Percentiles rank a stretch among this genome's conserved stretches.
Evolutionary conservation across 2,329 filamentous ascomycete genomes (phyloP).

Genomic region (Colletotrichum scovillei): DNA sequence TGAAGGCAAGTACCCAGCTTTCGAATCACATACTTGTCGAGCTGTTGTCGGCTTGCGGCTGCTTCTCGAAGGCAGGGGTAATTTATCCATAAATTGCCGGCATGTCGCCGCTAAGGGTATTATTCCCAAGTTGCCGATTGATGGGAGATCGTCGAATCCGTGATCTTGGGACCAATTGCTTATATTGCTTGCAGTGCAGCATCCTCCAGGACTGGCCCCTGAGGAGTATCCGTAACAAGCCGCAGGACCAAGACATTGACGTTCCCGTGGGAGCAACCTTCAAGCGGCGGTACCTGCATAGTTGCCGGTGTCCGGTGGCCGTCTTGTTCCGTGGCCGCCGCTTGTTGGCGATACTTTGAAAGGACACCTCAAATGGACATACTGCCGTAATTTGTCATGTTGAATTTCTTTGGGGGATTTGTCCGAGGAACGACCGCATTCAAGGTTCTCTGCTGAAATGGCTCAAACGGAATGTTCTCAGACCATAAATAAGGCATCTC

Average conservation of each 20-base stretch:
- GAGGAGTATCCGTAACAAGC: neutral
- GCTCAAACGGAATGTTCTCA: neutral
- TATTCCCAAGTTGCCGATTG: neutral
- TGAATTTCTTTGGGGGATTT: too few species aligned
- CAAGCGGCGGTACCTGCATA: neutral
- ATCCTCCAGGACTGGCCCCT: neutral
- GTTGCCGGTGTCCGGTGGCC: too few species aligned
- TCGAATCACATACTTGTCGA: constrained; percentile 1
- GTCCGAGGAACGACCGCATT: too few species aligned
- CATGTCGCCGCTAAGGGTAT: constrained; percentile 13
- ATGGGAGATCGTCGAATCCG: constrained; percentile 14
- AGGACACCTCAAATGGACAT: neutral
- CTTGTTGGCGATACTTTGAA: neutral
- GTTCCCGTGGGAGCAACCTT: neutral
- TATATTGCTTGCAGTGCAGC: neutral
- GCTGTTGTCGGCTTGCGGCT: constrained; percentile 25
- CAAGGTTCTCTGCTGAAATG: neutral
- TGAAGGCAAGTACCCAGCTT: neutral
- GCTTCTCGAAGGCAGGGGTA: constrained; percentile 10
- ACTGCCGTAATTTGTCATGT: too few species aligned
- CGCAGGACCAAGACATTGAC: neutral
- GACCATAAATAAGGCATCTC: neutral
- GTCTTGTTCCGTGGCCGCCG: neutral
- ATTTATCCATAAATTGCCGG: constrained; percentile 25
- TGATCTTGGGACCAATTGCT: constrained; percentile 25